A percentile compares a stretch with the other conserved stretches of the same genome.
These are phyloP conservation scores for Plasmodium inui DNA, from an alignment of 169 alveolate species.

Conservation along the genomic window DNA sequence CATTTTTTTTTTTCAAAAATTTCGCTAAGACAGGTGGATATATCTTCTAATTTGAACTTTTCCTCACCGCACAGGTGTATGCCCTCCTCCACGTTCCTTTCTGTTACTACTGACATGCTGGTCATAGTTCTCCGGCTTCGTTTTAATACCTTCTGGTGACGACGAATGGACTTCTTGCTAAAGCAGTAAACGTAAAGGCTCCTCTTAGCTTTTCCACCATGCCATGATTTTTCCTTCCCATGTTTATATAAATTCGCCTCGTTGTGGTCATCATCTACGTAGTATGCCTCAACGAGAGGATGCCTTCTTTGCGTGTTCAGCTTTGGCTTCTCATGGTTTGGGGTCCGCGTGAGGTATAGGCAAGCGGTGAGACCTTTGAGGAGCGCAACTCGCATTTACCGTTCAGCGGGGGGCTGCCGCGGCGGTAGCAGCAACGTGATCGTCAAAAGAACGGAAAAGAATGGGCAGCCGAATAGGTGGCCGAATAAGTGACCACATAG, in stretches of 20 bases:
- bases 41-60: conserved; percentile 39
- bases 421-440: not conserved
- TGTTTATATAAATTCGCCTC: not conserved
- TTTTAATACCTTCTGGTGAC: not conserved
- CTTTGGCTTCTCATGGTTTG: conserved; percentile 46
- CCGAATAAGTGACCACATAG: not conserved
- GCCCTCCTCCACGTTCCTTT: conserved; percentile 16
- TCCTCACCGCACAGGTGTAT: conserved; percentile 8
- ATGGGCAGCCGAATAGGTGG: not conserved
- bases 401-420: not conserved
- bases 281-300: conserved; percentile 52
- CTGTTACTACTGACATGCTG: conserved; percentile 20
- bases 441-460: not conserved
- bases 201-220: conserved; percentile 1
- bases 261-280: not conserved
- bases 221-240: conserved; percentile 17
- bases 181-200: conserved; percentile 12
- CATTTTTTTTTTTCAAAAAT: conserved; percentile 3
- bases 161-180: not conserved
- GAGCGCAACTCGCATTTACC: conserved; percentile 30
- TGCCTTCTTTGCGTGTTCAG: conserved; percentile 14
- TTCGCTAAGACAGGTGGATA: conserved; percentile 1
- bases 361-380: not conserved
- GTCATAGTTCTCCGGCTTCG: not conserved
- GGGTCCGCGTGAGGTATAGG: conserved; percentile 11